A percentile compares a stretch with the other conserved stretches of the same genome.
Conservation (phyloP, 1,284 basidiomycete genomes). For the Leccinum insigne region DNA sequence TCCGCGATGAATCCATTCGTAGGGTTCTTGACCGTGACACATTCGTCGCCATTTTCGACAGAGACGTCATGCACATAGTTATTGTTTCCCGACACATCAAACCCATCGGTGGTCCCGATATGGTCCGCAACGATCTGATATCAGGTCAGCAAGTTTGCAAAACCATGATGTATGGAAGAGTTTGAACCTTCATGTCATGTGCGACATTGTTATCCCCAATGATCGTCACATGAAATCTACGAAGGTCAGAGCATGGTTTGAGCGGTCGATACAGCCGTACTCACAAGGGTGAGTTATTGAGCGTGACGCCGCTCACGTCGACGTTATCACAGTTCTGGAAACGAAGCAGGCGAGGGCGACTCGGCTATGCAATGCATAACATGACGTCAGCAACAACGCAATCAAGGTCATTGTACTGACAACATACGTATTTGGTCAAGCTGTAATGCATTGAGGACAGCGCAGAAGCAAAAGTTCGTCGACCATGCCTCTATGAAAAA, state of each 20-base stretch:
- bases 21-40: slow-evolving; percentile 18
- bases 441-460: slow-evolving; percentile 9
- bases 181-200: slow-evolving; percentile 14
- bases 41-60: slow-evolving; percentile 23
- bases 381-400: slow-evolving; percentile 7
- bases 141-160: neutral
- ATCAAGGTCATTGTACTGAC: neutral
- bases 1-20: slow-evolving; percentile 14
- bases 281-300: slow-evolving; percentile 12
- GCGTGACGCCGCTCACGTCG: slow-evolving; percentile 21
- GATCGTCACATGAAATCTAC: slow-evolving; percentile 18
- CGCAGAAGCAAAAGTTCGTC: neutral
- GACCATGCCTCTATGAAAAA: neutral
- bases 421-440: slow-evolving; percentile 9
- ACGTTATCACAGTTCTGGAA: slow-evolving; percentile 12
- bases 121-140: slow-evolving; percentile 18
- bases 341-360: slow-evolving; percentile 10
- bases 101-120: slow-evolving; percentile 13
- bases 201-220: slow-evolving; percentile 9
- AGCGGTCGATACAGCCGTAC: neutral
- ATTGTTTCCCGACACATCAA: slow-evolving; percentile 18
- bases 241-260: neutral
- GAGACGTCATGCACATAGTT: slow-evolving; percentile 21
- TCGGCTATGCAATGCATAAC: slow-evolving; percentile 3
- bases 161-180: neutral